phyloP scores from a whole-genome alignment of 768 basidiomycete genomes.

The Cubamyces sp. region DNA sequence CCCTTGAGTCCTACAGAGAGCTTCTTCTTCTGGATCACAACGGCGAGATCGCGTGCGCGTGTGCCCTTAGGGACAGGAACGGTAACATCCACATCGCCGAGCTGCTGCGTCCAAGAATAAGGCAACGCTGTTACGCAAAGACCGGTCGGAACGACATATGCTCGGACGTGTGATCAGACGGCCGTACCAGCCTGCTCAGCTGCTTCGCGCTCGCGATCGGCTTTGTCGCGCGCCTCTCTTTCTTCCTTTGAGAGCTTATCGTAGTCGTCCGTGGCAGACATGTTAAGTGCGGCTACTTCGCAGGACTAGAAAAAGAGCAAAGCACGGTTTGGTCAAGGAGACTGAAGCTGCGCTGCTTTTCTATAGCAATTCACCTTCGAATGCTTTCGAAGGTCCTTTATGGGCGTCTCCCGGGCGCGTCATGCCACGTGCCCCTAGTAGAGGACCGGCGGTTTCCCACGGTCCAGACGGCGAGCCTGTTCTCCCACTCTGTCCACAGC shows the following conservation, averaged over 20 bases:
- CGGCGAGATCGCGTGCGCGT: conserved; percentile 70
- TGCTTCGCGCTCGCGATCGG: conserved; percentile 67
- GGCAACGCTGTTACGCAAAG: conserved; percentile 66
- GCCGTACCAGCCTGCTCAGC: conserved; percentile 80
- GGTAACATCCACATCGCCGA: conserved; percentile 82
- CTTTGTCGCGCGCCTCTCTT: conserved; percentile 71
- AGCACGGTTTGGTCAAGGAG: conserved; percentile 23
- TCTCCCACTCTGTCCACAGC: conserved; percentile 16
- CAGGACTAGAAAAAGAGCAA: conserved; percentile 31
- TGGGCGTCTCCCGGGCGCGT: conserved; percentile 5
- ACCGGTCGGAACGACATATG: conserved; percentile 24
- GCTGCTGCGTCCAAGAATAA: conserved; percentile 89
- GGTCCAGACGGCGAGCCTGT: conserved; percentile 9
- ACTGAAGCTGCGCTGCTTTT: background rate
- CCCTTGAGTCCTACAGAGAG: conserved; percentile 86
- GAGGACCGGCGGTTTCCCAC: conserved; percentile 12
- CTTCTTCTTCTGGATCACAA: conserved; percentile 80
- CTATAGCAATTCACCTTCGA: background rate
- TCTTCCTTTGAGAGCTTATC: conserved; percentile 80
- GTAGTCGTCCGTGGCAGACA: conserved; percentile 55
- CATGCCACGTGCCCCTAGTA: conserved; percentile 20
- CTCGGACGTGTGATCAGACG: conserved; percentile 29
- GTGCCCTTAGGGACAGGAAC: conserved; percentile 90
- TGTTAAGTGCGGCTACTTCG: conserved; percentile 19
- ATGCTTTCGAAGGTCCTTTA: background rate